These are phyloP conservation scores for Xanthoparmelia taractica DNA, from an alignment of 495 filamentous ascomycete genomes.

Conservation along the genomic window DNA sequence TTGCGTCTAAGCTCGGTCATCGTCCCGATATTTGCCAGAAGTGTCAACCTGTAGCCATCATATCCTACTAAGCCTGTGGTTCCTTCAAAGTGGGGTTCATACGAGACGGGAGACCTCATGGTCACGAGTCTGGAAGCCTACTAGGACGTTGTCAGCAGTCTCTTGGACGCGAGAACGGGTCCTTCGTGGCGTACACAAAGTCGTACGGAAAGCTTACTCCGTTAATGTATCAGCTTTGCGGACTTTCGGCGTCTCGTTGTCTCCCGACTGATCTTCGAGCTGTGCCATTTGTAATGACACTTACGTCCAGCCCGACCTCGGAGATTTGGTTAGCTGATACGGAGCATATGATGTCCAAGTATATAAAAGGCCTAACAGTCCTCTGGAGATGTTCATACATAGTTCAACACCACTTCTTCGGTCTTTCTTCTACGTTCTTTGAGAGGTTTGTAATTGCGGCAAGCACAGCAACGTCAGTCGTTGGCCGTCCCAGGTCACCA, in stretches of 20 bases:
- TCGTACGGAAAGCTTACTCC: neutral
- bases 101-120: neutral
- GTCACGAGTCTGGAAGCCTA: neutral
- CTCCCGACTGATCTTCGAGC: neutral
- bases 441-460: neutral
- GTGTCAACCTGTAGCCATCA: neutral
- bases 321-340: neutral
- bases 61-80: neutral
- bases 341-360: neutral
- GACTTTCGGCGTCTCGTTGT: neutral
- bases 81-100: neutral
- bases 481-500: neutral
- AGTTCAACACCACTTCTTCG: neutral
- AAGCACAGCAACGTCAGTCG: neutral
- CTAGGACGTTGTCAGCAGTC: neutral
- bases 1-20: neutral
- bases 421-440: neutral
- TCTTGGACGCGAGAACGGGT: neutral
- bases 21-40: neutral
- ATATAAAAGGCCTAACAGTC: slow-evolving; percentile 11
- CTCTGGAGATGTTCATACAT: slow-evolving; percentile 1
- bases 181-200: neutral
- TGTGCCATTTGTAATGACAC: neutral
- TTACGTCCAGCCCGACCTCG: neutral
- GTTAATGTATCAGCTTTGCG: neutral